Base-by-base conservation (phyloP, 2,329 filamentous ascomycete species). In the Neofusicoccum sp. region DNA sequence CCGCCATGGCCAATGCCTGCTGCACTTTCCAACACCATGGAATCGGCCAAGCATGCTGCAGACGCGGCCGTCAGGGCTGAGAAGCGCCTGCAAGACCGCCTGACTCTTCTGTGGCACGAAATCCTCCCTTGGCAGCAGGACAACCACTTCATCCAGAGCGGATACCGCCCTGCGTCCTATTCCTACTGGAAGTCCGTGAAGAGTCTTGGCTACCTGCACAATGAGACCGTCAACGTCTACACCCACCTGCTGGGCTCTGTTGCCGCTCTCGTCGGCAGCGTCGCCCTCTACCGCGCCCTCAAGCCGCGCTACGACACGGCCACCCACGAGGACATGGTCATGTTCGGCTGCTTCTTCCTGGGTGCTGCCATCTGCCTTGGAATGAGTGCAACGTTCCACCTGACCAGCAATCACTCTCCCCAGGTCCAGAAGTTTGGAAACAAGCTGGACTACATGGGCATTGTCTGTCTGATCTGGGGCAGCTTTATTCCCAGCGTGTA, bases 371-470 rank as follows among this genome's bases (percentile, higher is more conserved):
- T 71, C 4, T 83, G 81, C 66, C 66, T 83, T 36, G 78, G 78
- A 4, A 80, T 82, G 77, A 79, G 76, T 62, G 79, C 92, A 4
- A 90, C 89, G 2, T 99, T 88, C 74, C 95, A 99, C 74, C 85
- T 91, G 1, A 85, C 97, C 52, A 87, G 84, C 28, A 97, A 97
- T 68, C 95, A 99, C 76, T 95, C 91, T 16, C 85, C 87, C 41
- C 77, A 78, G 1, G 91, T 97, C 12, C 88, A 90, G 2, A 88
- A 86, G 66, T 91, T 92, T 81, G 93, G 93, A 9, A 98, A 98
- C 75, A 92, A 96, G 76, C 80, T 98, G 63, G 95, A 99, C 74
- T 98, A 99, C 74, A 86, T 94, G 4, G 95, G 95, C 6, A 99
- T 99, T 69, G 91, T 98, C 34, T 86, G 89, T 54, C 80, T 99